A percentile compares a stretch with the other conserved stretches of the same genome.
These are phyloP conservation scores for Coffea eugenioides DNA, from an alignment of 257 asterid species.

Conservation along the genomic window DNA sequence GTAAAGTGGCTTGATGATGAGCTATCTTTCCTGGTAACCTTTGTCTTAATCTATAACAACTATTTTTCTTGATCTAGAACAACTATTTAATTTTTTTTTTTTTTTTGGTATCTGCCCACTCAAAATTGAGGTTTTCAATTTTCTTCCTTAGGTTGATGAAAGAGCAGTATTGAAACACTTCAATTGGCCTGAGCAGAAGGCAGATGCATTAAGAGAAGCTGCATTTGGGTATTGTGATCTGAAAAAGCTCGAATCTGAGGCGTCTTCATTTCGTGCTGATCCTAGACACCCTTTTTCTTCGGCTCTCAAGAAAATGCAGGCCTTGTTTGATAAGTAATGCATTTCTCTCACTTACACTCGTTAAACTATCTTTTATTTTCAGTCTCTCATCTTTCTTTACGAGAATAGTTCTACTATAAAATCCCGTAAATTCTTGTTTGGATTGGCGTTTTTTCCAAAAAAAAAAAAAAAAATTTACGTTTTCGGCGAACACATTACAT, in stretches of 20 bases:
- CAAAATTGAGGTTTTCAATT: background rate
- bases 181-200: slow-evolving; percentile 94
- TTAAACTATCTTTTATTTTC: background rate
- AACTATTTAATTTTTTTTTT: background rate
- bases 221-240: slow-evolving; percentile 92
- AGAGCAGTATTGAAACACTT: slow-evolving; percentile 99
- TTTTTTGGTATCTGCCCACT: background rate
- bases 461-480: too few species aligned
- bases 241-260: slow-evolving; percentile 84
- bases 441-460: too few species aligned
- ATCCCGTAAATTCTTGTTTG: too few species aligned
- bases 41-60: background rate
- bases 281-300: slow-evolving; percentile 68
- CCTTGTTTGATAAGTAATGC: slow-evolving; percentile 77
- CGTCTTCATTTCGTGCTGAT: slow-evolving; percentile 70
- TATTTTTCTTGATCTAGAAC: too few species aligned
- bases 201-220: slow-evolving; percentile 96
- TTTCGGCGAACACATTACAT: too few species aligned
- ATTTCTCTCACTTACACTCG: background rate
- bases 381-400: background rate
- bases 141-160: slow-evolving; percentile 71
- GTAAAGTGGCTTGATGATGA: slow-evolving; percentile 99
- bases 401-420: background rate
- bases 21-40: slow-evolving; percentile 76
- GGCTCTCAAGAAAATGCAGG: slow-evolving; percentile 93